phyloP scores from a whole-genome alignment of 306 rosid genomes.

The Vigna trinervia region DNA sequence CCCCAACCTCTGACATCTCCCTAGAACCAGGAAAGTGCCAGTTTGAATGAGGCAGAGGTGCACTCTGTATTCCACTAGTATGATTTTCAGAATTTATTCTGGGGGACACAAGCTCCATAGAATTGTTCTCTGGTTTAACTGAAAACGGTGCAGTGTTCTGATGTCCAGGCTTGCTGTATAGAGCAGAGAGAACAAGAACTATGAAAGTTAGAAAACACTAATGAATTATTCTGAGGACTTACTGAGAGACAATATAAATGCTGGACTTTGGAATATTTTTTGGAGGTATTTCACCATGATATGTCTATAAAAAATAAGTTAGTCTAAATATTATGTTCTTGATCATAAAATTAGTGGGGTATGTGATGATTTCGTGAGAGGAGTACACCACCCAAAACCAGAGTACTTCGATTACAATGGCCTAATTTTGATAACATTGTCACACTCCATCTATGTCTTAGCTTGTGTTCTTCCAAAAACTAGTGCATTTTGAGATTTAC shows the following conservation, averaged over 20 bases:
- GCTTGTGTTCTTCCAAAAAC: background rate
- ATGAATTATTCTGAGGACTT: constrained; percentile 24
- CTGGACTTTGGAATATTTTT: background rate
- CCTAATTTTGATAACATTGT: background rate
- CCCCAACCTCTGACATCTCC: constrained; percentile 71
- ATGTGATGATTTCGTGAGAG: background rate
- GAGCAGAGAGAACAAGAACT: constrained; percentile 34
- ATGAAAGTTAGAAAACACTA: constrained; percentile 32
- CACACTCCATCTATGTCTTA: background rate
- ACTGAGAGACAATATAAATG: constrained; percentile 24
- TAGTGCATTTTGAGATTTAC: background rate
- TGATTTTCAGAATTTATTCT: constrained; percentile 67
- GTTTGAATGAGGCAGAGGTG: constrained; percentile 69
- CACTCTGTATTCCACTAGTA: constrained; percentile 54
- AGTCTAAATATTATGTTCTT: background rate
- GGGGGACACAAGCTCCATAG: constrained; percentile 84
- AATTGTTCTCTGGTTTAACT: constrained; percentile 60
- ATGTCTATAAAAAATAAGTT: background rate
- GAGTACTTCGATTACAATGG: background rate
- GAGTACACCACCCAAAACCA: background rate
- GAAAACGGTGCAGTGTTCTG: constrained; percentile 59
- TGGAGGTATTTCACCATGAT: background rate
- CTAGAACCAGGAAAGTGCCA: constrained; percentile 68
- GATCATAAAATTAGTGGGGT: background rate
- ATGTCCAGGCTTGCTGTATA: constrained; percentile 64